Evolutionary conservation across 805 yeast genomes (phyloP).

Genomic region (Barnettozyma populi): DNA sequence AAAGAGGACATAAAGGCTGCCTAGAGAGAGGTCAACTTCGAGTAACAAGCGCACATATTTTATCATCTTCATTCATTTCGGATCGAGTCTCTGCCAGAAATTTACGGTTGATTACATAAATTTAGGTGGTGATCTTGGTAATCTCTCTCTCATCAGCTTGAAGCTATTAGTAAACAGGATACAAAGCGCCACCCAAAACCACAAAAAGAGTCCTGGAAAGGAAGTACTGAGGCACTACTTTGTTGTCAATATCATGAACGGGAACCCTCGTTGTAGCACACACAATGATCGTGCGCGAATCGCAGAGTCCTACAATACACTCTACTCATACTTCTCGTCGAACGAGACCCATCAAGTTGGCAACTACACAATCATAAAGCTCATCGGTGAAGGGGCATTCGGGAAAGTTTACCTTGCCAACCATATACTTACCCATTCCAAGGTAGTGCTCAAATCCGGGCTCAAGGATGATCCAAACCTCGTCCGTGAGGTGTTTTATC

Average conservation of each 20-base stretch:
- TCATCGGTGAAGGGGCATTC: conserved; percentile 88
- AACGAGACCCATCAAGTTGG: conserved; percentile 65
- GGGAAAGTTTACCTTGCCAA: conserved; percentile 86
- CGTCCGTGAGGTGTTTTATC: conserved; percentile 86
- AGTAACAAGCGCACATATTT: not conserved
- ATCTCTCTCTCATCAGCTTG: not conserved
- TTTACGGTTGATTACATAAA: not conserved
- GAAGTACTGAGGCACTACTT: not conserved
- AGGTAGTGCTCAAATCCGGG: conserved; percentile 82
- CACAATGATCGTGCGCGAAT: conserved; percentile 31
- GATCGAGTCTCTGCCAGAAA: not conserved
- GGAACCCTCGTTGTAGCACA: conserved; percentile 11
- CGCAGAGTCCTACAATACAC: conserved; percentile 59
- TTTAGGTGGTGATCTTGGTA: not conserved
- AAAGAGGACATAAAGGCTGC: not conserved
- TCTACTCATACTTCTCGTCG: conserved; percentile 43
- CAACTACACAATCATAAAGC: conserved; percentile 64
- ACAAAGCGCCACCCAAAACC: not conserved
- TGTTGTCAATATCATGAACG: conserved; percentile 2
- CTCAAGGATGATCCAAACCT: conserved; percentile 73
- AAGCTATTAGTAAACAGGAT: not conserved
- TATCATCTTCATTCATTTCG: not conserved
- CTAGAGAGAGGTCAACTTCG: not conserved
- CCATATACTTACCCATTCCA: conserved; percentile 68
- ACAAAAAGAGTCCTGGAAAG: not conserved